Conservation (phyloP, 2,329 filamentous ascomycete genomes). For the Epichloe elymi region DNA sequence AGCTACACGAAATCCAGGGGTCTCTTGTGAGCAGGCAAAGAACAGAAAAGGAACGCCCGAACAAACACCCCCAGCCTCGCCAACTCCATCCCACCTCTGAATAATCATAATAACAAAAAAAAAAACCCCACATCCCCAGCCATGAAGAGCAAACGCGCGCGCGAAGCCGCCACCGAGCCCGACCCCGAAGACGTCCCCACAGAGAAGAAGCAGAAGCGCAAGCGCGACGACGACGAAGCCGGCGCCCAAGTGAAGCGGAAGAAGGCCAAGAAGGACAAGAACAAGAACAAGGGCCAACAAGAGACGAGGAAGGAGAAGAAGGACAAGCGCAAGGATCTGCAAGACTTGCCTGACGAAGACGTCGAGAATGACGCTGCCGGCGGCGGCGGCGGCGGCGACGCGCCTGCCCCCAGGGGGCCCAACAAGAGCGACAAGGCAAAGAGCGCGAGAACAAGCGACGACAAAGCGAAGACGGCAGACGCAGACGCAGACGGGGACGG, state of each 20-base stretch:
- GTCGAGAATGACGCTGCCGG: constrained; percentile 4
- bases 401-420: too few relatives aligned
- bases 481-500: constrained; percentile 5
- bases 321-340: constrained; percentile 25
- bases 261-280: constrained; percentile 19
- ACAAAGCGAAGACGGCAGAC: constrained; percentile 6
- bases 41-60: too few relatives aligned
- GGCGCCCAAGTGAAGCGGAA: constrained; percentile 13
- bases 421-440: constrained; percentile 12
- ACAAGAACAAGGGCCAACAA: constrained; percentile 15
- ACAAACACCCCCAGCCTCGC: too few relatives aligned
- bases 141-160: constrained; percentile 28
- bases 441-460: background rate
- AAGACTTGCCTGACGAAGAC: constrained; percentile 23
- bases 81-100: too few relatives aligned
- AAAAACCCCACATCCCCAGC: background rate
- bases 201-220: constrained; percentile 21
- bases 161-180: constrained; percentile 18
- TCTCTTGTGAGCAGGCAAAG: too few relatives aligned
- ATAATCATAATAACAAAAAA: fast-evolving
- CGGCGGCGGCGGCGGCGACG: too few relatives aligned
- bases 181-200: constrained; percentile 15
- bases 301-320: constrained; percentile 27
- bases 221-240: constrained; percentile 17
- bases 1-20: too few relatives aligned